Evolutionary conservation across 805 yeast species (phyloP).

Genomic region (Nakazawaea laoshanensis): DNA sequence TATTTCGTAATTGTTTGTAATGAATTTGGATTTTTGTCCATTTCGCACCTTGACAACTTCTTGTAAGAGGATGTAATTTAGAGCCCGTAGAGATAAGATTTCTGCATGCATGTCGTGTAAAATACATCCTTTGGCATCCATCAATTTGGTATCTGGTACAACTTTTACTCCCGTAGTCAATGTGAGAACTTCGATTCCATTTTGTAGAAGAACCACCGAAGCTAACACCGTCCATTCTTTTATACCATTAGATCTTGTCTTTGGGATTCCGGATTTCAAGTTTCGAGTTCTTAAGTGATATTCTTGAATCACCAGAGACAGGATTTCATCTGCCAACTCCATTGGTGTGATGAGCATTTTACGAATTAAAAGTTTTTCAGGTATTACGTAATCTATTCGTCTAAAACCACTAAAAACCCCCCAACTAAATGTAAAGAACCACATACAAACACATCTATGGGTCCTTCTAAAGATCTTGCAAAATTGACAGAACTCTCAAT

Average conservation of each 20-base stretch:
- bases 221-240: constrained; percentile 83
- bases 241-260: constrained; percentile 49
- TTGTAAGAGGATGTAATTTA: constrained; percentile 52
- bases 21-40: constrained; percentile 9
- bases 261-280: constrained; percentile 47
- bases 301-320: constrained; percentile 12
- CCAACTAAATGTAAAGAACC: constrained; percentile 95
- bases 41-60: constrained; percentile 26
- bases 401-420: constrained; percentile 81
- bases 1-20: constrained; percentile 13
- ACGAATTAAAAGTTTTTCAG: too few species aligned
- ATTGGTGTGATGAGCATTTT: too few species aligned
- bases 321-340: constrained; percentile 14
- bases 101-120: constrained; percentile 93
- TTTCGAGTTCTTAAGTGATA: constrained; percentile 18
- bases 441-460: constrained; percentile 75
- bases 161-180: constrained; percentile 82
- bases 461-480: constrained; percentile 37
- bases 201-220: constrained; percentile 35
- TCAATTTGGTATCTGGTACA: constrained; percentile 42
- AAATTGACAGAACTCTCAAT: constrained; percentile 66
- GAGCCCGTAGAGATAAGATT: constrained; percentile 59
- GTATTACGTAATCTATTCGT: too few species aligned
- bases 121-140: constrained; percentile 44
- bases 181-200: constrained; percentile 28